Conservation (phyloP, 1,284 basidiomycete genomes). For the Laetiporus sulphureus region DNA sequence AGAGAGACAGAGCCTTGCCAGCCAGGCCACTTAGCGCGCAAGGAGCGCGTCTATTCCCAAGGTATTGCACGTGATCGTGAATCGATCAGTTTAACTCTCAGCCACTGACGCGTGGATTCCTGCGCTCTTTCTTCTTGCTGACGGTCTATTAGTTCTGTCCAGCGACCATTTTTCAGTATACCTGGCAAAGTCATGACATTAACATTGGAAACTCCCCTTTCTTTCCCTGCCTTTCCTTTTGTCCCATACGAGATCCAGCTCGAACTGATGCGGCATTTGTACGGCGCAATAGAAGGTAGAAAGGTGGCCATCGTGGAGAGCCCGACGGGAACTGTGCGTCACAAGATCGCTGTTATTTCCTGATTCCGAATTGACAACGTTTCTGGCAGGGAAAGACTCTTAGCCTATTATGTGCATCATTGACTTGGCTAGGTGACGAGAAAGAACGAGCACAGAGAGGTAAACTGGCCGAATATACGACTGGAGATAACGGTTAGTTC, state of each 20-base stretch:
- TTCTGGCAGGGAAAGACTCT: conserved; percentile 70
- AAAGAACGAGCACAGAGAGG: conserved; percentile 60
- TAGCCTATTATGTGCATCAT: conserved; percentile 73
- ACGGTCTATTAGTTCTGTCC: too few relatives aligned
- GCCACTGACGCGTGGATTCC: too few relatives aligned
- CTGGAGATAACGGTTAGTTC: too few relatives aligned
- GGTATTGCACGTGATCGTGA: too few relatives aligned
- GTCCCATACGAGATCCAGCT: conserved; percentile 85
- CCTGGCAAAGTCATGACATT: conserved; percentile 24
- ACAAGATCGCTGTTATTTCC: too few relatives aligned
- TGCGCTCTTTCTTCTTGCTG: too few relatives aligned
- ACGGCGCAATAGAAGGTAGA: conserved; percentile 68
- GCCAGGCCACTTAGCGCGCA: too few relatives aligned
- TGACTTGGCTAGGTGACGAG: conserved; percentile 78
- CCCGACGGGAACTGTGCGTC: conserved; percentile 79
- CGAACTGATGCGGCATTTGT: conserved; percentile 86
- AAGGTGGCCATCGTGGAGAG: conserved; percentile 82
- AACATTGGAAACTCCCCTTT: conserved; percentile 52
- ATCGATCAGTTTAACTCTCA: too few relatives aligned
- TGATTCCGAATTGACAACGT: not conserved
- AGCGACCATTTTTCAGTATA: too few relatives aligned
- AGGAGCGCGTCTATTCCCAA: too few relatives aligned
- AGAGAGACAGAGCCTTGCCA: too few relatives aligned
- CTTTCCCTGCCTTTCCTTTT: conserved; percentile 78
- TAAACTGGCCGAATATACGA: conserved; percentile 39